phyloP scores from a whole-genome alignment of 2,329 filamentous ascomycete species.

The Botrytis cinerea region DNA sequence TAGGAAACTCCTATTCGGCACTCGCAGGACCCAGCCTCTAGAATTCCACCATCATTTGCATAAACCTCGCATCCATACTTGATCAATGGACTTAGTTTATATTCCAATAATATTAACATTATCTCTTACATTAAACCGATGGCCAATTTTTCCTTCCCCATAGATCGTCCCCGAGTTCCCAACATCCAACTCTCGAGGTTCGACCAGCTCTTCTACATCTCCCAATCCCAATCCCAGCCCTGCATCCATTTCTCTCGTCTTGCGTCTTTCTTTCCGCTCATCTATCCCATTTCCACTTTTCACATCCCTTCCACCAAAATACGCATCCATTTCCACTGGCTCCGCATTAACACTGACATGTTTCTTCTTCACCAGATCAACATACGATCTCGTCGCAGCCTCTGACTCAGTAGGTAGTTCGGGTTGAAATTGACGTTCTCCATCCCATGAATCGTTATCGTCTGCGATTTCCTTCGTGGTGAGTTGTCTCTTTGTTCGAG shows the following conservation, averaged over 20 bases:
- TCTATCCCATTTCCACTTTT: background rate
- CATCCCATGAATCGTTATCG: background rate
- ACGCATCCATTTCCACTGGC: background rate
- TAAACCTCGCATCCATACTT: too few species aligned
- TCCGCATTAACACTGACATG: background rate
- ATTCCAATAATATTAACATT: constrained; percentile 8
- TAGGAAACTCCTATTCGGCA: background rate
- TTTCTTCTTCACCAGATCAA: background rate
- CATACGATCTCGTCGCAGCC: background rate
- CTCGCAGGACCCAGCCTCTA: background rate
- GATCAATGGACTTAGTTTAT: background rate
- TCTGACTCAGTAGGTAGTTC: background rate
- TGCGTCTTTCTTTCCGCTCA: background rate
- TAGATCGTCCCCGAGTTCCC: background rate
- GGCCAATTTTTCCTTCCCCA: background rate
- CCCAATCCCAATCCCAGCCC: background rate
- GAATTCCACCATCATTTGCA: background rate
- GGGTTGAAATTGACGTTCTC: background rate
- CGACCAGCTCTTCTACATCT: constrained; percentile 1
- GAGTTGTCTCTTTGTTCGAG: background rate
- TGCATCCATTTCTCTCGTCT: too few species aligned
- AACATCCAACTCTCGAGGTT: background rate
- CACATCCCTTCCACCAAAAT: background rate
- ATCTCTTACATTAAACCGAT: background rate
- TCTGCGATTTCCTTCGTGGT: background rate